Evolutionary conservation across 129 eudicot species (phyloP).

Genomic region (Lactuca saligna): DNA sequence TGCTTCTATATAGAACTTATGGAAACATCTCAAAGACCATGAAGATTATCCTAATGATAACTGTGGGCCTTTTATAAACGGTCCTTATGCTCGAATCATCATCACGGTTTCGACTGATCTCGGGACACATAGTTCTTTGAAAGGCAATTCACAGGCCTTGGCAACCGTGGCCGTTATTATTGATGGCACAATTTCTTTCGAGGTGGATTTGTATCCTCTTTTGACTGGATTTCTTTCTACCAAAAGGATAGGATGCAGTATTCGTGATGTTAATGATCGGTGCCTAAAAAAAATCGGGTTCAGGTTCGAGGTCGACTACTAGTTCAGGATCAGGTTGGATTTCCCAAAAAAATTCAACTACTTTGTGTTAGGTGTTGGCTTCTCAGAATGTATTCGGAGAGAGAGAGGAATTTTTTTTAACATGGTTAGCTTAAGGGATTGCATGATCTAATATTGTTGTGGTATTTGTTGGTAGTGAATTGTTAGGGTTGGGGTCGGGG

Average conservation of each 20-base stretch:
- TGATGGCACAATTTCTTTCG: constrained; percentile 91
- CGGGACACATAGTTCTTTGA: constrained; percentile 82
- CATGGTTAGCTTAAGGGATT: too few species aligned
- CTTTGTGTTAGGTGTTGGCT: too few species aligned
- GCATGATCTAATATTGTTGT: too few species aligned
- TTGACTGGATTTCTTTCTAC: constrained; percentile 81
- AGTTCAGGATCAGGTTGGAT: too few species aligned
- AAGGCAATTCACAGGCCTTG: constrained; percentile 79
- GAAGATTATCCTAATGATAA: constrained; percentile 69
- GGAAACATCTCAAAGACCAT: constrained; percentile 58
- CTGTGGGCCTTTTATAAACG: constrained; percentile 81
- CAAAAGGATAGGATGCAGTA: constrained; percentile 85
- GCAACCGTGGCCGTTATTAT: constrained; percentile 96
- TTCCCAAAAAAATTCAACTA: too few species aligned
- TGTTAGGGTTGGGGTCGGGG: too few species aligned
- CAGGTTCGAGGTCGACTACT: too few species aligned
- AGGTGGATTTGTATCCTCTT: constrained; percentile 89
- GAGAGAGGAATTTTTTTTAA: too few species aligned
- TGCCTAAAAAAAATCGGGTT: too few species aligned
- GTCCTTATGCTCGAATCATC: constrained; percentile 92
- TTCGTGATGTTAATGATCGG: constrained; percentile 61
- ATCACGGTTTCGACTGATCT: constrained; percentile 96
- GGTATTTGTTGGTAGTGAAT: too few species aligned
- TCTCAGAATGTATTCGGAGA: too few species aligned
- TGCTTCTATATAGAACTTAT: constrained; percentile 67